Base-by-base conservation (phyloP, 1,284 basidiomycete genomes). In the Malassezia cuniculi region DNA sequence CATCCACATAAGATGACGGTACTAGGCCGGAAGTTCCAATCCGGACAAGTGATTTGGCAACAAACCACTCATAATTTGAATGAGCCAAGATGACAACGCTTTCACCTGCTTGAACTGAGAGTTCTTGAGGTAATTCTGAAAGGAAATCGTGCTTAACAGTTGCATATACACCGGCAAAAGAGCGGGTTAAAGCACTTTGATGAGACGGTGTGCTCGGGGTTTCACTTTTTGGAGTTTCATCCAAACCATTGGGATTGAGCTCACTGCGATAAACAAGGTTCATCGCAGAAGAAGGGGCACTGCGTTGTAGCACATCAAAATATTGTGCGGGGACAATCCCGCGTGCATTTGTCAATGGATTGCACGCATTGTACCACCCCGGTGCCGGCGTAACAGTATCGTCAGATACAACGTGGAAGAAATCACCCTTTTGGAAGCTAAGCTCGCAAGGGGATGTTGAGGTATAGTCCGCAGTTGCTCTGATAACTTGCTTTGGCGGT, bases 21-120 rank as follows among this genome's bases (percentile, higher is more conserved):
- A 97, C 97, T 43, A 99, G 75, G 32, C 93, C 93, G 1, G 93
- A 89, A 6, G 87, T 81, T 15, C 93, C 89, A 7, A 99, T 76
- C 39, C 80, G 75, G 34, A 86, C 86, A 57, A 97, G 95, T 5
- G 87, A 86, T 69, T 97, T 97, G 22, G 74, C 75, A 9, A 76
- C 74, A 47, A 75, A 75, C 75, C 75, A 75, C 33, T 66, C 62
- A 29, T 52, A 54, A 39, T 60, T 62, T 39, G 55, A 64, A 35
- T 58, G 54, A 5, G 58, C 59, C 24, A 58, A 54, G 34, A 71
- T 62, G 34, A 90, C 85, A 62, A 99, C 84, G 12, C 85, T 76
- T 60, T 97, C 93, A 19, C 90, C 90, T 1, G 81, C 77, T 63
- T 82, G 87, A 0, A 89, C 89, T 52, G 90, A 85, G 34, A 99